Percentiles rank a stretch among this genome's conserved stretches.
Conservation (phyloP, 2,329 filamentous ascomycete species). For the Neonectria neomacrospora region DNA sequence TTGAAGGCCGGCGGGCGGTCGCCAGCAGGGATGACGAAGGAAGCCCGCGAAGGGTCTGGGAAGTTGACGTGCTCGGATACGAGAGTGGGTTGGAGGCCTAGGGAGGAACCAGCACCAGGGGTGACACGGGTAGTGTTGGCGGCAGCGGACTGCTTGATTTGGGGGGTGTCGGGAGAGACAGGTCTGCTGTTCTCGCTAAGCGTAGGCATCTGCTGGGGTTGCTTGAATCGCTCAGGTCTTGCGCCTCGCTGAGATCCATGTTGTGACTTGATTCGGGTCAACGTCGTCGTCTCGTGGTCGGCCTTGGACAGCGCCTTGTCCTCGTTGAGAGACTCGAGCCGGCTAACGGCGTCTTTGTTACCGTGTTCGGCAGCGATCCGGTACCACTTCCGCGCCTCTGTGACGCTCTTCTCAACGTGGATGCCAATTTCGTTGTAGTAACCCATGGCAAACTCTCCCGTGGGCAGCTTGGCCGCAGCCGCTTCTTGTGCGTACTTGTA, state of each 20-base stretch:
- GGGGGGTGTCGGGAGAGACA: slow-evolving; percentile 42
- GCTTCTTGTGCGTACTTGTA: slow-evolving; percentile 92
- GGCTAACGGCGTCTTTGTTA: slow-evolving; percentile 85
- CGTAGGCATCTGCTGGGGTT: slow-evolving; percentile 60
- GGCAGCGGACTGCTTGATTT: slow-evolving; percentile 25
- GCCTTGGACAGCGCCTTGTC: slow-evolving; percentile 87
- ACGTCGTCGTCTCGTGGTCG: slow-evolving; percentile 92
- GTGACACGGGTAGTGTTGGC: slow-evolving; percentile 32
- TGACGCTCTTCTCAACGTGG: slow-evolving; percentile 83
- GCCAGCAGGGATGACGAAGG: slow-evolving; percentile 45
- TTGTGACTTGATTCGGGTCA: slow-evolving; percentile 86
- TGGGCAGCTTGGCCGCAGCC: slow-evolving; percentile 82
- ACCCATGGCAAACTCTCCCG: slow-evolving; percentile 94
- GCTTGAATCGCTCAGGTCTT: slow-evolving; percentile 69
- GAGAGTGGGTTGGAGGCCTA: slow-evolving; percentile 51
- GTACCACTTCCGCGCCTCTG: slow-evolving; percentile 90
- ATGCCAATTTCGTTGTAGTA: slow-evolving; percentile 99
- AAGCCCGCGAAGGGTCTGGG: slow-evolving; percentile 59
- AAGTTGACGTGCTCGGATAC: slow-evolving; percentile 56
- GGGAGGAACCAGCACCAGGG: slow-evolving; percentile 51
- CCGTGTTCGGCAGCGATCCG: slow-evolving; percentile 87
- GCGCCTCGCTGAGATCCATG: slow-evolving; percentile 75
- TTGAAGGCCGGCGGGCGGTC: slow-evolving; percentile 63
- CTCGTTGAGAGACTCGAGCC: slow-evolving; percentile 85
- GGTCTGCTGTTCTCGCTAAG: slow-evolving; percentile 56